Evolutionary conservation across 306 rosid species (phyloP).

Genomic region (Chamaecrista fasciculata): DNA sequence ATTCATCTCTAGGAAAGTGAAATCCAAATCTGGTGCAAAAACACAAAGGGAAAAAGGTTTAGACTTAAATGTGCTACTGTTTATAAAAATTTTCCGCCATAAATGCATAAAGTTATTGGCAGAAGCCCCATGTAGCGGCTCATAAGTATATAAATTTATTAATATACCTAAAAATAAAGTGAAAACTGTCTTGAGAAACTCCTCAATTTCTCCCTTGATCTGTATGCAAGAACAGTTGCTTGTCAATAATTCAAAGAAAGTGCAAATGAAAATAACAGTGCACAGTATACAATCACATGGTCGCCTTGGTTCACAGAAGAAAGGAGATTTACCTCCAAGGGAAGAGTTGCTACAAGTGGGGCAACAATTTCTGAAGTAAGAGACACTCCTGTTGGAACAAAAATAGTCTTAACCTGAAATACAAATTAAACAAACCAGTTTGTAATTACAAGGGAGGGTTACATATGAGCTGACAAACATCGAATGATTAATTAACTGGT

Average conservation of each 20-base stretch:
- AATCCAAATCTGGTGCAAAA: constrained; percentile 70
- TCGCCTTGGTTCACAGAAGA: no score
- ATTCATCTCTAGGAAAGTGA: constrained; percentile 98
- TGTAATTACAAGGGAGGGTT: background rate
- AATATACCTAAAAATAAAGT: constrained; percentile 68
- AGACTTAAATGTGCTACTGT: background rate
- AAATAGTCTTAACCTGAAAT: constrained; percentile 79
- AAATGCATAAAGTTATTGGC: constrained; percentile 14
- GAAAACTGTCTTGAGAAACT: constrained; percentile 66
- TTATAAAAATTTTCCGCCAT: no score
- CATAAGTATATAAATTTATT: background rate
- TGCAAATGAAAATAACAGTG: background rate
- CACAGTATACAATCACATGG: background rate
- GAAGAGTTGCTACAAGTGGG: constrained; percentile 84
- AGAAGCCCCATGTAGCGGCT: background rate
- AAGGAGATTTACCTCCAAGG: constrained; percentile 63
- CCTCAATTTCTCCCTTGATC: constrained; percentile 79
- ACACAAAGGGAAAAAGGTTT: background rate
- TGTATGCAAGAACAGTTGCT: constrained; percentile 27
- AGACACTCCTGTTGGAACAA: constrained; percentile 73
- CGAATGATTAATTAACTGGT: background rate
- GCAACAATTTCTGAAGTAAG: constrained; percentile 66
- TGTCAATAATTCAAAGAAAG: background rate
- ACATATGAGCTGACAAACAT: background rate
- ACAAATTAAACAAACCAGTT: constrained; percentile 16